Evolutionary conservation across 169 alveolate species (phyloP).

Genomic region (Theileria equi): DNA sequence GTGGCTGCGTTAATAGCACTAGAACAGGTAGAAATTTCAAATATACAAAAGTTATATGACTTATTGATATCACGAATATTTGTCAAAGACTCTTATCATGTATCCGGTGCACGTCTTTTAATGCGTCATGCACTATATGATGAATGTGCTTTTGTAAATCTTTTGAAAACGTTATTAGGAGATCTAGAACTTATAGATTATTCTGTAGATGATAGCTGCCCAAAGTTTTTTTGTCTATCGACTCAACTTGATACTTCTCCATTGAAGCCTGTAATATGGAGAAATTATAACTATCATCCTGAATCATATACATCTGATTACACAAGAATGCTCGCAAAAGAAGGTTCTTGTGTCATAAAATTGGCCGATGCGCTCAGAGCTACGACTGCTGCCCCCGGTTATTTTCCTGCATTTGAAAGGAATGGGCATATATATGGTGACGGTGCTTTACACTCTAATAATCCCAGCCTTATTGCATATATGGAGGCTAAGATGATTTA

Average conservation of each 20-base stretch:
- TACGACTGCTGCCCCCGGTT: conserved; percentile 86
- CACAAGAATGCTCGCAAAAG: neutral
- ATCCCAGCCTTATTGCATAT: conserved; percentile 81
- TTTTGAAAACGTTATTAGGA: conserved; percentile 66
- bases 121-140: conserved; percentile 79
- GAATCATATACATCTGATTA: conserved; percentile 1
- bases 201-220: conserved; percentile 75
- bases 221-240: conserved; percentile 78
- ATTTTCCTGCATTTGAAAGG: conserved; percentile 71
- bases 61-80: conserved; percentile 74
- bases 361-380: conserved; percentile 75
- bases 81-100: conserved; percentile 68
- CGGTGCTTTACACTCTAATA: conserved; percentile 84
- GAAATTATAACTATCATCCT: conserved; percentile 71
- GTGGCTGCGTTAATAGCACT: conserved; percentile 76
- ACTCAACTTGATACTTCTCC: conserved; percentile 74
- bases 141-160: conserved; percentile 62
- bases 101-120: conserved; percentile 69
- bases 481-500: conserved; percentile 75
- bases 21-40: conserved; percentile 73
- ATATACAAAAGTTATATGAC: conserved; percentile 70
- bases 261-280: conserved; percentile 71
- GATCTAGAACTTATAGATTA: conserved; percentile 75
- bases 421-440: conserved; percentile 75
- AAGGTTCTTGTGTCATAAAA: conserved; percentile 34